Evolutionary conservation across 257 asterid species (phyloP).

Genomic region (Primulina tabacum): DNA sequence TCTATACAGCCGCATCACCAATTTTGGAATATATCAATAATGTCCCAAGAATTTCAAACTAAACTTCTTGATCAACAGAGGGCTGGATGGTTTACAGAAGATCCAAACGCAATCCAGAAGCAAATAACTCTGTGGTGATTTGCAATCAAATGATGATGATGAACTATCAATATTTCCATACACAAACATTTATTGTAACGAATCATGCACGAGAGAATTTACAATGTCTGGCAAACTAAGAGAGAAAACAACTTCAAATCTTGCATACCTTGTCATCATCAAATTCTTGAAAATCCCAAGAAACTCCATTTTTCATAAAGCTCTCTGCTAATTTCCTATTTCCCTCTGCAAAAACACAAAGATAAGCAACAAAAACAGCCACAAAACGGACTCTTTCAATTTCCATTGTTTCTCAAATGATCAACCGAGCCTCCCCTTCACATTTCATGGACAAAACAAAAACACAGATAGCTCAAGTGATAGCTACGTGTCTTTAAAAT

Average conservation of each 20-base stretch:
- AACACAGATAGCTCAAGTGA: slow-evolving; percentile 7
- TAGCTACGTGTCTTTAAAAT: not conserved
- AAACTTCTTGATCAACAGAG: not conserved
- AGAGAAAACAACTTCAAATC: not conserved
- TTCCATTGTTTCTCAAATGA: slow-evolving; percentile 31
- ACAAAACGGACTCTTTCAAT: slow-evolving; percentile 26
- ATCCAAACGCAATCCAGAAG: not conserved
- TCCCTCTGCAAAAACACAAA: slow-evolving; percentile 32
- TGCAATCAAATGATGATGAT: not conserved
- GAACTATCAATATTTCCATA: not conserved
- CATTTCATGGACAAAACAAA: slow-evolving; percentile 27
- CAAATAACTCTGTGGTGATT: not conserved
- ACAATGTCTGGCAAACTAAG: not conserved
- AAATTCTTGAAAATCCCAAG: slow-evolving; percentile 20
- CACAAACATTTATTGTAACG: not conserved
- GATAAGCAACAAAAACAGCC: slow-evolving; percentile 32
- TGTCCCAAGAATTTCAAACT: not conserved
- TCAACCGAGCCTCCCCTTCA: slow-evolving; percentile 17
- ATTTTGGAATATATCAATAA: not conserved
- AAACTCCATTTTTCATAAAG: slow-evolving; percentile 8
- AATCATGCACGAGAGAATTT: not conserved
- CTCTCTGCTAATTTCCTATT: slow-evolving; percentile 30
- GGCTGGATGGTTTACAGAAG: no score
- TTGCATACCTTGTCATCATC: slow-evolving; percentile 31
- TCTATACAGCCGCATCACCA: not conserved